Conservation (phyloP, 306 rosid genomes). For the Sophora flavescens region DNA sequence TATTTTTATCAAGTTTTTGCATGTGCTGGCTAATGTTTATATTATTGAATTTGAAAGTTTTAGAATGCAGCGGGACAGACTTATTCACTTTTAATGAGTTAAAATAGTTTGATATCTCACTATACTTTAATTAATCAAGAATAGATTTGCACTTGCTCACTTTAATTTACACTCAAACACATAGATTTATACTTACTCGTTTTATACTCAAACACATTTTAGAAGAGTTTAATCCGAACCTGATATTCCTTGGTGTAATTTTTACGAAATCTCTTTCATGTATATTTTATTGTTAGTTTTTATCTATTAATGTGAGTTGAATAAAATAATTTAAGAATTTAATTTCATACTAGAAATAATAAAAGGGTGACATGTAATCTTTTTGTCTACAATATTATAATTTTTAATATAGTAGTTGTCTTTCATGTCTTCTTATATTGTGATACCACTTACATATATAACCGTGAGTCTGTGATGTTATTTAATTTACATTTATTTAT, state of each 20-base stretch:
- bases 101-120: too few relatives aligned
- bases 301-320: too few relatives aligned
- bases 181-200: too few relatives aligned
- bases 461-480: not conserved
- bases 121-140: too few relatives aligned
- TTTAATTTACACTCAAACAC: too few relatives aligned
- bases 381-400: too few relatives aligned
- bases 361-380: too few relatives aligned
- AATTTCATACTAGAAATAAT: not conserved
- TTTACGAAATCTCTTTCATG: not conserved
- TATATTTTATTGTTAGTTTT: not conserved
- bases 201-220: too few relatives aligned
- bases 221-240: too few relatives aligned
- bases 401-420: not conserved
- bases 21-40: not conserved
- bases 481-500: constrained; percentile 10
- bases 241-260: too few relatives aligned
- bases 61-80: not conserved
- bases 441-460: not conserved
- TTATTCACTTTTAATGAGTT: too few relatives aligned
- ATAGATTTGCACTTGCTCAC: too few relatives aligned
- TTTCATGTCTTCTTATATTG: not conserved
- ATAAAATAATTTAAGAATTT: not conserved
- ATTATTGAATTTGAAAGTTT: not conserved
- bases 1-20: not conserved